phyloP scores from a whole-genome alignment of 345 rosid species.

The Eucalyptus marginata region DNA sequence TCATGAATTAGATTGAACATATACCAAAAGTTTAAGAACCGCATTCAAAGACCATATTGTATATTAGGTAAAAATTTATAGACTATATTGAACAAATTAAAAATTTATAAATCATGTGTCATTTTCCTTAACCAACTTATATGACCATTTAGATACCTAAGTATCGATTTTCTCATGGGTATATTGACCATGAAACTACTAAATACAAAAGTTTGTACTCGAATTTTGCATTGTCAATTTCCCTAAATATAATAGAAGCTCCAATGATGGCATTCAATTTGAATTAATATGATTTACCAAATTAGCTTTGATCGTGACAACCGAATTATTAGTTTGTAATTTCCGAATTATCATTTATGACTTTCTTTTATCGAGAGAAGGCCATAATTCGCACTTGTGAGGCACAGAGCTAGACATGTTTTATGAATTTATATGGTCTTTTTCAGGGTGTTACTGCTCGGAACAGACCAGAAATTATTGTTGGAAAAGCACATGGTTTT shows the following conservation, averaged over 20 bases:
- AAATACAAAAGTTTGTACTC: not conserved
- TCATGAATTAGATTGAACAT: not conserved
- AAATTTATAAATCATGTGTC: not conserved
- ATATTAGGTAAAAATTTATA: too few relatives aligned
- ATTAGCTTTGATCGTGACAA: not conserved
- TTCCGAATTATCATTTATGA: not conserved
- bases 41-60: too few relatives aligned
- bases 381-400: not conserved
- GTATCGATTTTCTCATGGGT: not conserved
- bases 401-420: not conserved
- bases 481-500: not conserved
- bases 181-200: not conserved
- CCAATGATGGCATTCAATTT: not conserved
- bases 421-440: not conserved
- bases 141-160: not conserved
- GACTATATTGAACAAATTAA: too few relatives aligned
- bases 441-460: not conserved
- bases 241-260: not conserved
- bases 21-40: accelerated
- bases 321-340: not conserved
- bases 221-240: not conserved
- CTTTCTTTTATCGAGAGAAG: not conserved
- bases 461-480: not conserved
- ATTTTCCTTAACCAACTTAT: not conserved
- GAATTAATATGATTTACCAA: not conserved